Percentiles rank a stretch among this genome's conserved stretches.
Evolutionary conservation across 2,329 filamentous ascomycete species (phyloP).

Genomic region (Trichocomaceae sp.): DNA sequence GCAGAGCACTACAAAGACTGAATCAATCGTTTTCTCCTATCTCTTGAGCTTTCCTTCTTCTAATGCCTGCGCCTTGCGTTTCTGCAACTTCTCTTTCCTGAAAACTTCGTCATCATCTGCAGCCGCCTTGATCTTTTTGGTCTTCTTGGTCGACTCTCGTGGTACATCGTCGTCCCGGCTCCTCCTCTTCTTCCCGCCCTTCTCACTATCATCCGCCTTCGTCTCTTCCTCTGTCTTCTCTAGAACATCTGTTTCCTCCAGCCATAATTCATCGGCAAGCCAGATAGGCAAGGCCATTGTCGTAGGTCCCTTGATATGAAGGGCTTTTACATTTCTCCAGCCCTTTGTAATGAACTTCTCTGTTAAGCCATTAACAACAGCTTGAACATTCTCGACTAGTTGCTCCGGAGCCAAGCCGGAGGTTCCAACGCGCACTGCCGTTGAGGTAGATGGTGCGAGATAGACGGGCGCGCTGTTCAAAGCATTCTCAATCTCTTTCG

Average conservation of each 20-base stretch:
- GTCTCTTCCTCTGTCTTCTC: conserved; percentile 34
- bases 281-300: conserved; percentile 90
- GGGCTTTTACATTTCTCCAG: conserved; percentile 75
- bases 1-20: conserved; percentile 15
- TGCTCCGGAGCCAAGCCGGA: conserved; percentile 68
- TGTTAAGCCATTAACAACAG: conserved; percentile 62
- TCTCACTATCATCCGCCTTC: conserved; percentile 30
- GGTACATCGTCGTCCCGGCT: conserved; percentile 26
- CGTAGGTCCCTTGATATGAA: conserved; percentile 86
- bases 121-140: conserved; percentile 35
- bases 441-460: conserved; percentile 70
- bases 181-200: conserved; percentile 53
- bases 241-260: conserved; percentile 68
- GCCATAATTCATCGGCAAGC: conserved; percentile 87
- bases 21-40: conserved; percentile 25
- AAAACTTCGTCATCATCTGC: conserved; percentile 35
- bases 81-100: conserved; percentile 45
- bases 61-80: conserved; percentile 44
- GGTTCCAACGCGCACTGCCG: conserved; percentile 70
- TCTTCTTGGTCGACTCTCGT: conserved; percentile 30
- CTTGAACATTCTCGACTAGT: conserved; percentile 71
- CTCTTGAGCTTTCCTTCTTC: conserved; percentile 35
- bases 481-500: conserved; percentile 73
- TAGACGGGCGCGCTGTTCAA: conserved; percentile 71
- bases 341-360: conserved; percentile 77